Evolutionary conservation across 2,329 filamentous ascomycete genomes (phyloP).

Genomic region (Cladosporium cucumerinum): DNA sequence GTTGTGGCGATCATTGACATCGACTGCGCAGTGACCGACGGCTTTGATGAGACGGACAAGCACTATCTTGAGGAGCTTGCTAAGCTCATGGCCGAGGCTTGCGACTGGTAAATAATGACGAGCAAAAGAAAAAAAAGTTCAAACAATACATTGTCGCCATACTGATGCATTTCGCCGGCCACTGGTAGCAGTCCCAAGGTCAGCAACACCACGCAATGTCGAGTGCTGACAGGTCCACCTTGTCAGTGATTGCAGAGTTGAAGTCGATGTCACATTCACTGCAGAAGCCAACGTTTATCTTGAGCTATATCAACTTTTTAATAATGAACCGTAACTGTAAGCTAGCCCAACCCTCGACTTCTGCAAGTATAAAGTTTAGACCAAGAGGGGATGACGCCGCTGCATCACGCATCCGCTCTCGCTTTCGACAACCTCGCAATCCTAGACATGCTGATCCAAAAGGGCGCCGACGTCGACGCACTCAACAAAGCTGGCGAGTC

Average conservation of each 20-base stretch:
- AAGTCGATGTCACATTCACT: neutral
- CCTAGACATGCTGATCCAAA: no score
- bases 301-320: neutral
- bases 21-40: slow-evolving; percentile 65
- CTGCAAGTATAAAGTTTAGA: no score
- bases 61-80: slow-evolving; percentile 65
- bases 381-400: no score
- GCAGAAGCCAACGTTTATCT: neutral
- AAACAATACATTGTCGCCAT: neutral
- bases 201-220: neutral
- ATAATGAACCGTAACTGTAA: neutral
- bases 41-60: slow-evolving; percentile 68
- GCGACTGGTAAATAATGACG: slow-evolving; percentile 57
- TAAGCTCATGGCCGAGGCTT: slow-evolving; percentile 55
- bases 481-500: no score
- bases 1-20: slow-evolving; percentile 75
- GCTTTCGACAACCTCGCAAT: no score
- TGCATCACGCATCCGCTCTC: no score
- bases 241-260: neutral
- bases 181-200: no score
- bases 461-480: no score
- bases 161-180: neutral
- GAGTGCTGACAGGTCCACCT: neutral
- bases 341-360: no score
- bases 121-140: neutral